Evolutionary conservation across 2,329 filamentous ascomycete genomes (phyloP).

Genomic region (Claviceps sp.): DNA sequence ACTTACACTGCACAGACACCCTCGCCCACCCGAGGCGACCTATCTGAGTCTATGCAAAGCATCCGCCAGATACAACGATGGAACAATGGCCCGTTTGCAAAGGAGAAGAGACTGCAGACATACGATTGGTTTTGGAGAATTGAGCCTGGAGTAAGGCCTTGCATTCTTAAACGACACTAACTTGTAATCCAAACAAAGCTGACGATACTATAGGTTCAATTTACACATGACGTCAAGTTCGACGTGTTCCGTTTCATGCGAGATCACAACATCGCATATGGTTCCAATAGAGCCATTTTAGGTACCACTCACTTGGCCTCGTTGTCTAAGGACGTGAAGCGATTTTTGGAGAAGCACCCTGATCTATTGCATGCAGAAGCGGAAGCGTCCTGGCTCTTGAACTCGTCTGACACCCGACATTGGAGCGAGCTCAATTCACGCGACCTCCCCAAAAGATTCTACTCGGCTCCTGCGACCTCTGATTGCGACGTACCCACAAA

Average conservation of each 20-base stretch:
- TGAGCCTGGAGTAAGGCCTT: conserved; percentile 40
- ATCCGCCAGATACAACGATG: conserved; percentile 67
- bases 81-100: conserved; percentile 74
- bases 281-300: conserved; percentile 39
- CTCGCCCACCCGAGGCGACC: conserved; percentile 1
- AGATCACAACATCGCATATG: conserved; percentile 72
- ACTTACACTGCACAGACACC: neutral
- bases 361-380: conserved; percentile 33
- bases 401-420: neutral
- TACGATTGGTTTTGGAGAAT: conserved; percentile 50
- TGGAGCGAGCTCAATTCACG: neutral
- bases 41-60: conserved; percentile 51
- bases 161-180: neutral
- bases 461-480: neutral
- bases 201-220: conserved; percentile 29
- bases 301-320: conserved; percentile 28
- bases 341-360: conserved; percentile 31
- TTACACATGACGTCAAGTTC: conserved; percentile 55
- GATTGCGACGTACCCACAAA: neutral
- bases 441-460: neutral
- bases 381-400: conserved; percentile 34
- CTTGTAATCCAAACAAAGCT: neutral
- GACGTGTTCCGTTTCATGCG: conserved; percentile 80
- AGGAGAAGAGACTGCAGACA: conserved; percentile 53
- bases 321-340: conserved; percentile 31